Evolutionary conservation across 2,329 filamentous ascomycete genomes (phyloP).

Genomic region (Blastomyces silverae): DNA sequence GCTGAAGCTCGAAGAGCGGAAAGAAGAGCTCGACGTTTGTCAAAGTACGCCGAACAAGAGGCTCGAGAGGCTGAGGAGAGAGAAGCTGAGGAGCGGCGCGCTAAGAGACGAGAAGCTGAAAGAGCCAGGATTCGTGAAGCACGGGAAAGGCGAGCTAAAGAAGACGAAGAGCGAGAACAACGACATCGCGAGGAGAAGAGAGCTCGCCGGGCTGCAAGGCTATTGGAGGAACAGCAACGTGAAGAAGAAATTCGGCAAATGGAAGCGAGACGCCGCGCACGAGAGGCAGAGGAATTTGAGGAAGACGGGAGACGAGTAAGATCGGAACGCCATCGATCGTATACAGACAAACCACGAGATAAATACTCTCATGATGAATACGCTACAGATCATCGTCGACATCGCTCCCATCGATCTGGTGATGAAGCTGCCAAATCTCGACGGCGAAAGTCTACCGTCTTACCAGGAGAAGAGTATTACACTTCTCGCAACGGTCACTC

Average conservation of each 20-base stretch:
- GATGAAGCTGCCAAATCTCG: slow-evolving; percentile 30
- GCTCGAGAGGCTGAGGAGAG: slow-evolving; percentile 30
- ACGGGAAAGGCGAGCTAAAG: slow-evolving; percentile 33
- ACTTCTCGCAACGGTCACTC: slow-evolving; percentile 28
- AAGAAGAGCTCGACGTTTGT: slow-evolving; percentile 50
- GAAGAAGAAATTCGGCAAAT: slow-evolving; percentile 31
- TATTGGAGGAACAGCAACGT: slow-evolving; percentile 31
- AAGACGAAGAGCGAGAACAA: slow-evolving; percentile 50
- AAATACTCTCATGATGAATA: slow-evolving; percentile 28
- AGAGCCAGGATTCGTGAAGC: slow-evolving; percentile 40
- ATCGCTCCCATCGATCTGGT: slow-evolving; percentile 30
- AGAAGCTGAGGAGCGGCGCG: slow-evolving; percentile 36
- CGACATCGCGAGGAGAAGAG: slow-evolving; percentile 54
- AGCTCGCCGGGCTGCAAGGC: slow-evolving; percentile 48
- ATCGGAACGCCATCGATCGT: slow-evolving; percentile 32
- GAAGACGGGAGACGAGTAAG: slow-evolving; percentile 21
- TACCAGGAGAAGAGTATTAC: slow-evolving; percentile 31
- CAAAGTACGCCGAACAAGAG: slow-evolving; percentile 34
- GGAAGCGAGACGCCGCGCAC: slow-evolving; percentile 32
- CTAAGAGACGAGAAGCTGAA: slow-evolving; percentile 48
- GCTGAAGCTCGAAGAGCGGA: slow-evolving; percentile 59
- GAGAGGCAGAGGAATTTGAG: slow-evolving; percentile 25
- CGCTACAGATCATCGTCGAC: slow-evolving; percentile 26
- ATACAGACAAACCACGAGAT: slow-evolving; percentile 26
- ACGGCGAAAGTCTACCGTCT: slow-evolving; percentile 34